Evolutionary conservation across 352 stramenopile species (phyloP), one percentile per base, ranked within the genome.

Genomic region (Pythium grandisporangium): DNA sequence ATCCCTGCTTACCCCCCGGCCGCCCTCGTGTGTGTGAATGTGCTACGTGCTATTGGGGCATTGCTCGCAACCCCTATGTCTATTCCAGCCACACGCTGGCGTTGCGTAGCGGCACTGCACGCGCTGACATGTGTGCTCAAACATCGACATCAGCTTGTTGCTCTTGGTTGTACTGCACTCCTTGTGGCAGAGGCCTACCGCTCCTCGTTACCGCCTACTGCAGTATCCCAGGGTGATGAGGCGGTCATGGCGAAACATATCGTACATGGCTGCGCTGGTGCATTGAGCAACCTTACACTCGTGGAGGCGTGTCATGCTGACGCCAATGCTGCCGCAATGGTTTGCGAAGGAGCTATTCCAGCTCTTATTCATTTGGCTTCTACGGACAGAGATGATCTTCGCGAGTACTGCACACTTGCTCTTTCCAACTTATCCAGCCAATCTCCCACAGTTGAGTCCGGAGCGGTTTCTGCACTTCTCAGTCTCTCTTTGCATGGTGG

Each of bases 381-480:
- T 17, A 56, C 73, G 12, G 77, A 81, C 14, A 72, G 74, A 25
- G 61, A 81, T 17, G 61, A 67, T 0, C 70, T 85, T 10, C 72
- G 70, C 2, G 73, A 88, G 26, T 56, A 73, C 36, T 91, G 77
- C 24, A 85, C 77, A 14, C 48, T 81, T 6, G 74, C 77, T 12
- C 48, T 91, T 6, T 81, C 74, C 1, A 88, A 91, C 51, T 40
- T 91, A 2, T 86, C 74, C 5, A 53, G 59, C 6, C 63, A 83
- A 32, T 85, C 74, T 0, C 75, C 77, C 0, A 84, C 61, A 33
- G 66, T 91, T 13, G 68, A 83, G n/a, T 70, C 66, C 6, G 77
- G 74, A 2, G 63, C 77, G 1, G 70, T 90, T 2, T 74, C 71
- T 0, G 71, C 61, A 2, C 43, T 88, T 17, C 50, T 88, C 26